Percentiles rank a stretch among this genome's conserved stretches.
These are phyloP conservation scores for Eucalyptus dawsonii DNA, from an alignment of 345 rosid species.

Conservation along the genomic window DNA sequence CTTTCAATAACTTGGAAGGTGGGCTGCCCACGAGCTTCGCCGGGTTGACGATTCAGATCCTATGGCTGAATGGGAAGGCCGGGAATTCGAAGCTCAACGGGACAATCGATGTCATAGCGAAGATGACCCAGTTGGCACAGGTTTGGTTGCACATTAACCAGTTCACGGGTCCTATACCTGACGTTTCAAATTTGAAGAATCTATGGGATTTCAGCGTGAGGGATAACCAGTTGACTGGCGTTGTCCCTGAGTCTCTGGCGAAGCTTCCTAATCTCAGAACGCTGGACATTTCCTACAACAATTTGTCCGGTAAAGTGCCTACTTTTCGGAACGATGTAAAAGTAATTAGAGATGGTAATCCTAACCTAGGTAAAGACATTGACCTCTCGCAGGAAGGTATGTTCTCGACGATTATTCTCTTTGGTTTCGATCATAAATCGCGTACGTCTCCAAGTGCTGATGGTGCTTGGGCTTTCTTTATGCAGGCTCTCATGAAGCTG, in stretches of 20 bases:
- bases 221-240: constrained; percentile 64
- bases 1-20: constrained; percentile 39
- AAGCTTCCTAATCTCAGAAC: constrained; percentile 11
- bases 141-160: constrained; percentile 46
- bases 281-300: constrained; percentile 59
- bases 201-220: constrained; percentile 38
- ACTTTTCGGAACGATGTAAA: constrained; percentile 18
- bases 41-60: constrained; percentile 16
- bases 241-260: constrained; percentile 35
- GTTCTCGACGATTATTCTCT: neutral
- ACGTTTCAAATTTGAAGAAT: constrained; percentile 19
- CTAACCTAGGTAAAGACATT: neutral
- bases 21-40: constrained; percentile 28
- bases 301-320: constrained; percentile 38
- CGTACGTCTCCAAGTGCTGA: neutral
- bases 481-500: neutral
- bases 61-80: constrained; percentile 39
- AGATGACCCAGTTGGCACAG: constrained; percentile 44
- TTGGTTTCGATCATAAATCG: neutral
- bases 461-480: neutral
- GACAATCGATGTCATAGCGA: constrained; percentile 31
- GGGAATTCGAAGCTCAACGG: constrained; percentile 34
- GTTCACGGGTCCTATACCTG: constrained; percentile 77
- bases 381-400: neutral
- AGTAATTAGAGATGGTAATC: constrained; percentile 34